These are phyloP conservation scores for Aspergillus alliaceus DNA, from an alignment of 2,329 filamentous ascomycete species.

Conservation along the genomic window DNA sequence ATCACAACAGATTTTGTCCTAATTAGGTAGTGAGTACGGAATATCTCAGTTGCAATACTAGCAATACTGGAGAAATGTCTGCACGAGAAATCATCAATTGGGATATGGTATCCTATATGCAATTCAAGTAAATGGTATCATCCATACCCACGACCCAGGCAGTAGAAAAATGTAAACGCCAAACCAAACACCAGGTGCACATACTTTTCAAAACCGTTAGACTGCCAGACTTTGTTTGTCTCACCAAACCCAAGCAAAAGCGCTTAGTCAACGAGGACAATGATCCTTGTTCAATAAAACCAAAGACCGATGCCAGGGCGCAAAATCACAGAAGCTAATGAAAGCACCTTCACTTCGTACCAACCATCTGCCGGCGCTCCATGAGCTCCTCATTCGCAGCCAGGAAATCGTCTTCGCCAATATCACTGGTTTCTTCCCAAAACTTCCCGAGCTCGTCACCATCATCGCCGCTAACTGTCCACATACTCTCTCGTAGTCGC, in stretches of 20 bases:
- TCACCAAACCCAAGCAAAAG: neutral
- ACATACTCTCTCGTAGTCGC: constrained; percentile 84
- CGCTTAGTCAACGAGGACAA: neutral
- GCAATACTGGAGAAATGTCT: neutral
- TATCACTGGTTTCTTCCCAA: constrained; percentile 84
- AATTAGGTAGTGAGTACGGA: no score
- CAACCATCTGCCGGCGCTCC: constrained; percentile 51
- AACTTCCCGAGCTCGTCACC: constrained; percentile 75
- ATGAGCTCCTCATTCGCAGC: constrained; percentile 72
- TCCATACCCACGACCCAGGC: neutral
- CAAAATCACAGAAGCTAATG: neutral
- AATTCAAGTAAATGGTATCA: neutral
- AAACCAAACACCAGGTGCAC: neutral
- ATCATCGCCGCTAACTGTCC: constrained; percentile 71
- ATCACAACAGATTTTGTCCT: no score
- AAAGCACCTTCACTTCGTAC: constrained; percentile 12
- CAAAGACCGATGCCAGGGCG: neutral
- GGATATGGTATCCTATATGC: constrained; percentile 3
- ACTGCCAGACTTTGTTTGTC: constrained; percentile 1
- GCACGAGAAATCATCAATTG: neutral
- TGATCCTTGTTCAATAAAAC: neutral
- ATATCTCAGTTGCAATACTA: neutral
- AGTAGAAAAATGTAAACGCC: constrained; percentile 1
- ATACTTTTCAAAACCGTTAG: constrained; percentile 1
- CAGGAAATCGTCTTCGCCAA: constrained; percentile 82